phyloP scores from a whole-genome alignment of 495 filamentous ascomycete genomes.

The Penicillium fimorum region DNA sequence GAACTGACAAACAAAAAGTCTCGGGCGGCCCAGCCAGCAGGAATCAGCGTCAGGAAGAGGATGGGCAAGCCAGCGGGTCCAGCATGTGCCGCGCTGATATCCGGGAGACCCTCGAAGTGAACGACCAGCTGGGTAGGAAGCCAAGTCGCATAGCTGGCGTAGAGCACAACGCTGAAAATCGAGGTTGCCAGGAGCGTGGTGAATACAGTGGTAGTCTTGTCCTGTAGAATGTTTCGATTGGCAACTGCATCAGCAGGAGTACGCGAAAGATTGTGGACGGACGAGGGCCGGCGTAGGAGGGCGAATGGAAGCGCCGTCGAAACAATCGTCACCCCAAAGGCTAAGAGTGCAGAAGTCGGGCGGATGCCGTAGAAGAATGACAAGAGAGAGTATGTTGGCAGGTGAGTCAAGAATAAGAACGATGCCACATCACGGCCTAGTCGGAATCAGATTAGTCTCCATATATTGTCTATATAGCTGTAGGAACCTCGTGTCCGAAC shows the following conservation, averaged over 20 bases:
- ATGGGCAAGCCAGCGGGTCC: slow-evolving; percentile 47
- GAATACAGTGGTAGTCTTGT: slow-evolving; percentile 58
- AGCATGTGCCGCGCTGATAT: slow-evolving; percentile 60
- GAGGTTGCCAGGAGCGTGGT: slow-evolving; percentile 64
- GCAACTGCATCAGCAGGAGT: slow-evolving; percentile 43
- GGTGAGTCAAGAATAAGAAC: slow-evolving; percentile 65
- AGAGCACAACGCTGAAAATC: slow-evolving; percentile 66
- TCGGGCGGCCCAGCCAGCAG: slow-evolving; percentile 64
- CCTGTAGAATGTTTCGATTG: slow-evolving; percentile 69
- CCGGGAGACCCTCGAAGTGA: slow-evolving; percentile 66
- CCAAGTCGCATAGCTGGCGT: slow-evolving; percentile 60
- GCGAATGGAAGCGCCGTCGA: slow-evolving; percentile 68
- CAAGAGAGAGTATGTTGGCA: slow-evolving; percentile 69
- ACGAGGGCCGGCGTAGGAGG: slow-evolving; percentile 62
- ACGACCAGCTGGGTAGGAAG: slow-evolving; percentile 65
- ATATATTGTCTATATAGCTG: neutral
- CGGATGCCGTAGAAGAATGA: slow-evolving; percentile 70
- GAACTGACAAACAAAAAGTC: slow-evolving; percentile 76
- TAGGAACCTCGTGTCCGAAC: neutral
- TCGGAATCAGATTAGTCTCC: slow-evolving; percentile 8
- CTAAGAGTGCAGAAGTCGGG: slow-evolving; percentile 52
- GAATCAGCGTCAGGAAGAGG: slow-evolving; percentile 56
- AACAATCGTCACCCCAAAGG: slow-evolving; percentile 61
- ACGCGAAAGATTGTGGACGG: slow-evolving; percentile 58
- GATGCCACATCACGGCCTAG: slow-evolving; percentile 66